phyloP scores from a whole-genome alignment of 2,329 filamentous ascomycete species.

The Aspergillus carbonarius region DNA sequence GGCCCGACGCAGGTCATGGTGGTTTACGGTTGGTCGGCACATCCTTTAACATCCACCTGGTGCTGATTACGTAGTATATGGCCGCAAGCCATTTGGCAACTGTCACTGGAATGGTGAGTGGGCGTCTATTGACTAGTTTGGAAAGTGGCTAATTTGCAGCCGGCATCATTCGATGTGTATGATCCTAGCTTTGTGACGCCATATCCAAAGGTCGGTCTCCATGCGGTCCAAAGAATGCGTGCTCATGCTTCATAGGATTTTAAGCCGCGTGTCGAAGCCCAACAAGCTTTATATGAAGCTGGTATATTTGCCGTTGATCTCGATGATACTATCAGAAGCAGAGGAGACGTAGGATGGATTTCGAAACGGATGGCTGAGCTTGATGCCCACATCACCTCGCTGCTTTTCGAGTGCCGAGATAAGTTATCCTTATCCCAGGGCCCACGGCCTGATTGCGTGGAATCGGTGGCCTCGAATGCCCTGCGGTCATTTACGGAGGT shows the following conservation, averaged over 20 bases:
- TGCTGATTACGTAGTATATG: conserved; percentile 41
- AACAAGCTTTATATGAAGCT: conserved; percentile 25
- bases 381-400: conserved; percentile 18
- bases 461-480: conserved; percentile 21
- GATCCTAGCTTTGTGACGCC: conserved; percentile 26
- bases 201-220: conserved; percentile 17
- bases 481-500: conserved; percentile 28
- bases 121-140: background rate
- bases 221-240: background rate
- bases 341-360: conserved; percentile 14
- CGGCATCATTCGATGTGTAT: conserved; percentile 16
- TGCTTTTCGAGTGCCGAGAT: conserved; percentile 15
- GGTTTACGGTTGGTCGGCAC: conserved; percentile 26
- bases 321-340: conserved; percentile 12
- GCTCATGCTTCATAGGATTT: conserved; percentile 18
- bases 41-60: background rate
- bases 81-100: conserved; percentile 53
- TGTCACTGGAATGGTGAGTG: conserved; percentile 50
- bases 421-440: conserved; percentile 5
- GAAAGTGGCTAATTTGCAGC: conserved; percentile 11
- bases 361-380: conserved; percentile 20
- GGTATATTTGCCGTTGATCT: conserved; percentile 24
- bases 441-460: conserved; percentile 11
- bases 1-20: conserved; percentile 27
- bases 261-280: conserved; percentile 25